Conservation (phyloP, 441 rosid genomes). For the Geranium incanum region DNA sequence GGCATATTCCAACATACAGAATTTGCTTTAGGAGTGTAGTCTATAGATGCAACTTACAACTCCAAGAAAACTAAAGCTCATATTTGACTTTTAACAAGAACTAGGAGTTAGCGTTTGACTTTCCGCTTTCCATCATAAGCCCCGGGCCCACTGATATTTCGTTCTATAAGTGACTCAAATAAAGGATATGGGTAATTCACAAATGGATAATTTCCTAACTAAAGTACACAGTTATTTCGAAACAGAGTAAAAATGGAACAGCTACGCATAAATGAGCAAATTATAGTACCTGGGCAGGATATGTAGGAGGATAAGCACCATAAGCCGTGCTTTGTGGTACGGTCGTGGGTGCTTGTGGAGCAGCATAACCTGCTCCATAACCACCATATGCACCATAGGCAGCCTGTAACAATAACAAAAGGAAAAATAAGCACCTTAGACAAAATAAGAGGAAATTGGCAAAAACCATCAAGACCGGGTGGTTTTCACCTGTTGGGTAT, state of each 20-base stretch:
- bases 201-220: too few species aligned
- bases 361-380: constrained; percentile 53
- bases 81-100: too few species aligned
- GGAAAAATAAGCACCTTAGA: not conserved
- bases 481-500: constrained; percentile 55
- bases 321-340: constrained; percentile 63
- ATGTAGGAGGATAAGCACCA: constrained; percentile 69
- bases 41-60: too few species aligned
- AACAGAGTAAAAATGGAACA: not conserved
- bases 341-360: constrained; percentile 57
- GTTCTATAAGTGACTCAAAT: too few species aligned
- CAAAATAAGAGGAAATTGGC: not conserved
- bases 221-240: too few species aligned
- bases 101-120: not conserved
- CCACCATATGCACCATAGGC: constrained; percentile 58
- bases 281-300: constrained; percentile 67
- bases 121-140: too few species aligned
- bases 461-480: not conserved
- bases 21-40: too few species aligned
- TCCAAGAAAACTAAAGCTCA: too few species aligned
- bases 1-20: too few species aligned
- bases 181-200: too few species aligned
- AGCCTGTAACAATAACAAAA: not conserved
- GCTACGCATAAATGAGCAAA: not conserved
- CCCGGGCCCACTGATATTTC: too few species aligned